Conservation (phyloP, 2,329 filamentous ascomycete species). For the Anisogramma anomala region DNA sequence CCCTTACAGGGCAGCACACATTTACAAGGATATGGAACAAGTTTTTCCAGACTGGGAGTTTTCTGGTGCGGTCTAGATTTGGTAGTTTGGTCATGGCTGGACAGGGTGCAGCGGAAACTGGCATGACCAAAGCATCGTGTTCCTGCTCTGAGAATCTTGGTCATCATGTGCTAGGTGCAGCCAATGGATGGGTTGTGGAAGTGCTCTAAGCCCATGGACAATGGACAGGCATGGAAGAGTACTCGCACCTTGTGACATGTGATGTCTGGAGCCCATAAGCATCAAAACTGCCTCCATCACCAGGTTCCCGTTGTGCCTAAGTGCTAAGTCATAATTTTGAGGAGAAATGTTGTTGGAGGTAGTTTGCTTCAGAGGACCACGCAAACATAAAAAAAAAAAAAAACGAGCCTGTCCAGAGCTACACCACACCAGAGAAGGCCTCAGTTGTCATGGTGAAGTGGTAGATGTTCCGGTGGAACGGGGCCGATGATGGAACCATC, state of each 20-base stretch:
- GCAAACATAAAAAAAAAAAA: too few relatives aligned
- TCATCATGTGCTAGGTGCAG: slow-evolving; percentile 21
- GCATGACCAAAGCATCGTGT: slow-evolving; percentile 15
- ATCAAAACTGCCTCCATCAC: too few relatives aligned
- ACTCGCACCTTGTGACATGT: background rate
- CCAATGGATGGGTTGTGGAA: slow-evolving; percentile 24
- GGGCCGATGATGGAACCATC: too few relatives aligned
- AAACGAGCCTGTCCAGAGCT: too few relatives aligned
- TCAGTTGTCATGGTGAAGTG: too few relatives aligned
- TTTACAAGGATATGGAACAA: slow-evolving; percentile 6
- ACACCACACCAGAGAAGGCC: too few relatives aligned
- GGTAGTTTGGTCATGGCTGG: slow-evolving; percentile 20
- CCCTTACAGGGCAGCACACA: slow-evolving; percentile 9
- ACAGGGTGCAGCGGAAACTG: slow-evolving; percentile 18
- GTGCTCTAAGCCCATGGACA: slow-evolving; percentile 24
- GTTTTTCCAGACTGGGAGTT: slow-evolving; percentile 17
- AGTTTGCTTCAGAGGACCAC: too few relatives aligned
- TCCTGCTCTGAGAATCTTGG: slow-evolving; percentile 10
- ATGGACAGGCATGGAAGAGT: slow-evolving; percentile 21
- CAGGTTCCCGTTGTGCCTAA: too few relatives aligned
- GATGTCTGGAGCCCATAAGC: background rate
- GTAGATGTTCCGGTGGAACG: too few relatives aligned
- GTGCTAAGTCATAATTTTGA: too few relatives aligned
- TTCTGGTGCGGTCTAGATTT: slow-evolving; percentile 12
- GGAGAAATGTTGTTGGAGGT: too few relatives aligned